These are phyloP conservation scores for Excoecaria agallocha DNA, from an alignment of 345 rosid genomes.

Conservation along the genomic window DNA sequence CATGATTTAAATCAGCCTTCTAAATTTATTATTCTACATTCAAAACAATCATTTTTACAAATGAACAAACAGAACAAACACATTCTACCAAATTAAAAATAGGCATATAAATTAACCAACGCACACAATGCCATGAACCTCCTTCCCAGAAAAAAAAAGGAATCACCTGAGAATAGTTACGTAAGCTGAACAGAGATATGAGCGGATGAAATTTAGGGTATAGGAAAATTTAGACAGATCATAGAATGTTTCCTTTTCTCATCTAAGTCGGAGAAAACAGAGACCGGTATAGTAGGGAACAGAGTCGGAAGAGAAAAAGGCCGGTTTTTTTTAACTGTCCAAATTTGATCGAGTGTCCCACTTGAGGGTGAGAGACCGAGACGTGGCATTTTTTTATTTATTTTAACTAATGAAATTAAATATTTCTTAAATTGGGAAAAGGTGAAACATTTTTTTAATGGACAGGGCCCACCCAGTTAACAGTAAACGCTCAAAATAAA, in stretches of 20 bases:
- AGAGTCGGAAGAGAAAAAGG: not conserved
- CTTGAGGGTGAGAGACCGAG: too few relatives aligned
- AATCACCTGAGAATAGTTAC: too few relatives aligned
- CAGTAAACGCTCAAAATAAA: too few relatives aligned
- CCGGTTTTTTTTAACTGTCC: not conserved
- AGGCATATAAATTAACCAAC: too few relatives aligned
- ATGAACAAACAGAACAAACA: not conserved
- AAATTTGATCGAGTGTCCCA: too few relatives aligned
- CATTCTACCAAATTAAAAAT: not conserved
- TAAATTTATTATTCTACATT: not conserved
- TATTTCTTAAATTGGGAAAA: too few relatives aligned
- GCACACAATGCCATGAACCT: too few relatives aligned
- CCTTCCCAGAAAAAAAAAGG: too few relatives aligned
- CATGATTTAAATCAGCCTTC: not conserved
- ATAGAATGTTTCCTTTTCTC: not conserved
- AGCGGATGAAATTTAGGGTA: not conserved
- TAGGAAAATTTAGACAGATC: not conserved
- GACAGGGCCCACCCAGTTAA: too few relatives aligned
- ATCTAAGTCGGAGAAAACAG: not conserved
- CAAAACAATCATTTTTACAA: not conserved
- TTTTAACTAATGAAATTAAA: too few relatives aligned
- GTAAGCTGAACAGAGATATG: not conserved
- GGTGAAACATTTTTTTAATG: too few relatives aligned
- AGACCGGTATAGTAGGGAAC: not conserved
- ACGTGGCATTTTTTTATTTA: too few relatives aligned